Conservation (phyloP, 2,329 filamentous ascomycete species). For the Cercospora beticola region DNA sequence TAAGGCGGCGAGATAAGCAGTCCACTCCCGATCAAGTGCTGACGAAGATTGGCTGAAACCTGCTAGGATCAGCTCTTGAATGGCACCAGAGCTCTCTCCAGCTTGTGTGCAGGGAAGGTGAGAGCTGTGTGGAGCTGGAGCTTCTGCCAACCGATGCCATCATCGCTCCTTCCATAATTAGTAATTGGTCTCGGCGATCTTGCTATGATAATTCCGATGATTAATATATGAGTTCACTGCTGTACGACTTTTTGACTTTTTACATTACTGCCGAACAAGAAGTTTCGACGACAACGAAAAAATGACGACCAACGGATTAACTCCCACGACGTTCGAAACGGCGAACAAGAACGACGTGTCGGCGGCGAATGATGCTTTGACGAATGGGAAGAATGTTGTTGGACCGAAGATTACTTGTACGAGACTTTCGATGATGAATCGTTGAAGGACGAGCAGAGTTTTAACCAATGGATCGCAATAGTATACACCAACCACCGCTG, state of each 20-base stretch:
- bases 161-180: conserved; percentile 5
- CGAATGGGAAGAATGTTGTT: conserved; percentile 28
- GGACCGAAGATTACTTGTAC: conserved; percentile 27
- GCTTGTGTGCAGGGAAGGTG: background rate
- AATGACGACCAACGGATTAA: conserved; percentile 24
- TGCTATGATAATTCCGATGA: background rate
- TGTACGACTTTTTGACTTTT: background rate
- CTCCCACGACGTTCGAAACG: conserved; percentile 2
- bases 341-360: background rate
- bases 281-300: background rate
- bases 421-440: no score
- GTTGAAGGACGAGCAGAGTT: no score
- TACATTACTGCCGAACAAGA: background rate
- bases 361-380: background rate
- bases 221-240: background rate
- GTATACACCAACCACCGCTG: conserved; percentile 70
- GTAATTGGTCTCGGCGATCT: conserved; percentile 3
- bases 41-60: background rate
- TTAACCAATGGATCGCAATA: no score
- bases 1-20: background rate
- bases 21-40: background rate
- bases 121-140: background rate
- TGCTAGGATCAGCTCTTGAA: background rate
- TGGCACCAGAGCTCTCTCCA: background rate
- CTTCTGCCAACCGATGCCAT: background rate